Percentiles rank a stretch among this genome's conserved stretches.
Evolutionary conservation across 306 rosid species (phyloP).

Genomic region (Cucumis melo): DNA sequence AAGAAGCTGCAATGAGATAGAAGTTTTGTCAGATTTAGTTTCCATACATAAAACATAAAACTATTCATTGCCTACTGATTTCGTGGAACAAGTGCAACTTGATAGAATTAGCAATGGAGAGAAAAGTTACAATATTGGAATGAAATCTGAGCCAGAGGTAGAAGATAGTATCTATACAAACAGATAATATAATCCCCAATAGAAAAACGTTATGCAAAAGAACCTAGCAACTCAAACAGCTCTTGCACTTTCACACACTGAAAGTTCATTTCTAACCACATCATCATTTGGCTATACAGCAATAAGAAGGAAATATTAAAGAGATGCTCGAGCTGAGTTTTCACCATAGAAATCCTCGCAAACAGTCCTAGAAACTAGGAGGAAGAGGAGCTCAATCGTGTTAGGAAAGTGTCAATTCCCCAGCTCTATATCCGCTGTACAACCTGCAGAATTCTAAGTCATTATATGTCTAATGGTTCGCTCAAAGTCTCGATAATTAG

Average conservation of each 20-base stretch:
- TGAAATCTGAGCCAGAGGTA: slow-evolving; percentile 1
- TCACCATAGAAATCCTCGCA: background rate
- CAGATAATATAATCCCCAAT: slow-evolving; percentile 7
- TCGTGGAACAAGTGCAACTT: background rate
- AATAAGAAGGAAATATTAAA: background rate
- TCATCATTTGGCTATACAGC: slow-evolving; percentile 43
- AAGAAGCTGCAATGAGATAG: background rate
- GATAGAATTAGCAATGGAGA: background rate
- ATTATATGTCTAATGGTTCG: background rate
- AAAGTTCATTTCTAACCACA: slow-evolving; percentile 29
- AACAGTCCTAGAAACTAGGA: background rate
- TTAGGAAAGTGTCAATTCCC: background rate
- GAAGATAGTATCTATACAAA: slow-evolving; percentile 13
- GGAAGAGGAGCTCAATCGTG: background rate
- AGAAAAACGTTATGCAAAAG: slow-evolving; percentile 6
- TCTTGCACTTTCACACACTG: slow-evolving; percentile 20
- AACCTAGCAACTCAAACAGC: slow-evolving; percentile 19
- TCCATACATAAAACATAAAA: background rate
- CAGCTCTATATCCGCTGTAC: background rate
- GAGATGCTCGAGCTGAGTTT: background rate
- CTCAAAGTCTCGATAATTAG: background rate
- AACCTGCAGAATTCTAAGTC: background rate
- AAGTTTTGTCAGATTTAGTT: background rate
- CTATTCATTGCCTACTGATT: background rate
- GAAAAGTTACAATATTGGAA: slow-evolving; percentile 2